A percentile compares a stretch with the other conserved stretches of the same genome.
phyloP scores from a whole-genome alignment of 2,329 filamentous ascomycete genomes.

The Trichoderma koningiopsis region DNA sequence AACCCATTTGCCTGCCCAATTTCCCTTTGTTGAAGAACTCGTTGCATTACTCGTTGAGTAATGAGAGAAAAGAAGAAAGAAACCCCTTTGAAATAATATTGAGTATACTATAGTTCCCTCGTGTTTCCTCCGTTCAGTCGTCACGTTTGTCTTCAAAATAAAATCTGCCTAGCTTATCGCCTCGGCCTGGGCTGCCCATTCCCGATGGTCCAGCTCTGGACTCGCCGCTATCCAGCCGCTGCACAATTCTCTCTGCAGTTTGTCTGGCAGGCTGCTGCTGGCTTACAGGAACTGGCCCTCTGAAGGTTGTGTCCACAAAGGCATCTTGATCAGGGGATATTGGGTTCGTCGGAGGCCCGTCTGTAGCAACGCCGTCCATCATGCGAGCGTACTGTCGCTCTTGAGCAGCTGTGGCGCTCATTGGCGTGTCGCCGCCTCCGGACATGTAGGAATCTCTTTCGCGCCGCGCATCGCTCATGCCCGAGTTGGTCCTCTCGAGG shows the following conservation, averaged over 20 bases:
- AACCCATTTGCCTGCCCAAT: neutral
- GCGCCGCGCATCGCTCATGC: slow-evolving; percentile 51
- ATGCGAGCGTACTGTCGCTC: slow-evolving; percentile 64
- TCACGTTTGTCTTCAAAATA: slow-evolving; percentile 56
- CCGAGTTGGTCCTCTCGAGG: slow-evolving; percentile 55
- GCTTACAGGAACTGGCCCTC: slow-evolving; percentile 54
- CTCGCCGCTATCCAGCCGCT: slow-evolving; percentile 57
- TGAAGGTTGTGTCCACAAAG: slow-evolving; percentile 66
- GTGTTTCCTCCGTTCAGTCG: neutral
- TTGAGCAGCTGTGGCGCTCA: slow-evolving; percentile 49
- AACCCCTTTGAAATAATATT: too few relatives aligned
- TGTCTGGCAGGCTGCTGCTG: slow-evolving; percentile 45
- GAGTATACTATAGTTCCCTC: neutral
- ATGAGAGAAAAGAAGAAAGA: neutral
- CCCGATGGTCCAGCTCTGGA: slow-evolving; percentile 41
- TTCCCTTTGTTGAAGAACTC: neutral
- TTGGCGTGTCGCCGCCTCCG: slow-evolving; percentile 45
- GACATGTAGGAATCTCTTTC: slow-evolving; percentile 40
- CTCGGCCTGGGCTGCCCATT: slow-evolving; percentile 49
- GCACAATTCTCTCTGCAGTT: slow-evolving; percentile 65
- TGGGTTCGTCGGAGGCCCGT: slow-evolving; percentile 50
- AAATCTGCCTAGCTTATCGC: slow-evolving; percentile 57
- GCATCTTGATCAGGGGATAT: slow-evolving; percentile 53
- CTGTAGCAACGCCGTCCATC: slow-evolving; percentile 66
- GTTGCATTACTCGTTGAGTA: neutral